phyloP scores from a whole-genome alignment of 768 basidiomycete species.

The Mrakia frigida region DNA sequence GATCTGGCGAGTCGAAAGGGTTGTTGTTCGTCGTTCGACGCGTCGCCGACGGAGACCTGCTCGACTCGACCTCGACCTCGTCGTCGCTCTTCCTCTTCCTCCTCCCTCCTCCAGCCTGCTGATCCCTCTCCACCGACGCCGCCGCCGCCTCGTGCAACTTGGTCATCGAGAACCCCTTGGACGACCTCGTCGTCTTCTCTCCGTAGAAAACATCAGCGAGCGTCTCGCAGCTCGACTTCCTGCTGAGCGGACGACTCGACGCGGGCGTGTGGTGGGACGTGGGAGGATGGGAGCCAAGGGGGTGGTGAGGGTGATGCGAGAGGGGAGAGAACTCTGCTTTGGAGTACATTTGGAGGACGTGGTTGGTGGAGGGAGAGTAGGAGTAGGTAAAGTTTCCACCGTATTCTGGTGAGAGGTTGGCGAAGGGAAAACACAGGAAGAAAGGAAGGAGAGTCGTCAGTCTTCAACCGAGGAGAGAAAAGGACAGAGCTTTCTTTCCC shows the following conservation, averaged over 20 bases:
- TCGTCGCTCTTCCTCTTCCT: conserved; percentile 16
- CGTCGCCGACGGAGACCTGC: background rate
- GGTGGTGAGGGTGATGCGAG: conserved; percentile 38
- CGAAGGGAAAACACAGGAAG: conserved; percentile 8
- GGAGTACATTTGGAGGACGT: conserved; percentile 30
- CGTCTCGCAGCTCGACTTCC: conserved; percentile 27
- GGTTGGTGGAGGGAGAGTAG: conserved; percentile 24
- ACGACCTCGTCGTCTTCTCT: background rate
- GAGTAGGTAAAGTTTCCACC: conserved; percentile 7
- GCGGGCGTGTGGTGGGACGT: conserved; percentile 34
- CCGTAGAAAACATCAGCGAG: conserved; percentile 33
- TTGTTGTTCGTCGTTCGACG: background rate
- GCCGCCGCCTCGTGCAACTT: conserved; percentile 3
- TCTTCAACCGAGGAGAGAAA: background rate
- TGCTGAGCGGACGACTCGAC: conserved; percentile 27
- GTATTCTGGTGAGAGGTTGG: conserved; percentile 11
- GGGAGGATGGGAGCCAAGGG: conserved; percentile 26
- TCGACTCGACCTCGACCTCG: background rate
- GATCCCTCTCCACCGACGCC: background rate
- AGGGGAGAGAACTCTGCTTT: conserved; percentile 39
- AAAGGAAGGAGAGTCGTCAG: background rate
- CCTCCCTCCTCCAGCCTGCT: background rate
- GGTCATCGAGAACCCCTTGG: background rate
- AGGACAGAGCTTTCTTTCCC: too few relatives aligned
- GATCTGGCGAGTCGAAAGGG: background rate